Conservation (phyloP, 805 yeast genomes). For the Citeromyces matritensis region DNA sequence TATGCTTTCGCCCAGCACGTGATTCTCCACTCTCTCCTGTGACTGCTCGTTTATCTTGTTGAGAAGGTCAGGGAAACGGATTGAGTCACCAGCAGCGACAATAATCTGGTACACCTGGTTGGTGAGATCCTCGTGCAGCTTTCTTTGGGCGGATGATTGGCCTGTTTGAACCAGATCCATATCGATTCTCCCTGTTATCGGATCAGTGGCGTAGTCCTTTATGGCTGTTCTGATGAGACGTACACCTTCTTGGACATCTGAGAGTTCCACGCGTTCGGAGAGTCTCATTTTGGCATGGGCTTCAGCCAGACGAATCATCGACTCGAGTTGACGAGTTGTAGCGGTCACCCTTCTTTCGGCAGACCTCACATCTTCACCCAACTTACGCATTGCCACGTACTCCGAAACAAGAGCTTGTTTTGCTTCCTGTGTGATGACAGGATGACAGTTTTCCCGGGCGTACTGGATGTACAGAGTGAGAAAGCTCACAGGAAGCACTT, state of each 20-base stretch:
- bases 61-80: slow-evolving; percentile 44
- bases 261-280: slow-evolving; percentile 49
- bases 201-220: slow-evolving; percentile 97
- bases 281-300: slow-evolving; percentile 97
- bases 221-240: slow-evolving; percentile 86
- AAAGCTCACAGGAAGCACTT: slow-evolving; percentile 74
- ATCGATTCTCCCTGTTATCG: slow-evolving; percentile 90
- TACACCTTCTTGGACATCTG: slow-evolving; percentile 88
- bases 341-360: slow-evolving; percentile 92
- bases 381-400: slow-evolving; percentile 85
- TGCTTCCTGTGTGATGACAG: slow-evolving; percentile 69
- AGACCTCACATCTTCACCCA: slow-evolving; percentile 82
- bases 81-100: slow-evolving; percentile 28
- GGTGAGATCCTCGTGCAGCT: slow-evolving; percentile 56
- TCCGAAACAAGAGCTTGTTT: slow-evolving; percentile 73
- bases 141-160: slow-evolving; percentile 75
- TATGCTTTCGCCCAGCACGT: slow-evolving; percentile 55
- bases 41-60: slow-evolving; percentile 52
- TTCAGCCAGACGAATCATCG: slow-evolving; percentile 87
- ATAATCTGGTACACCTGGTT: slow-evolving; percentile 43
- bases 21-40: slow-evolving; percentile 49
- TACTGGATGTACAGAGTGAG: slow-evolving; percentile 83
- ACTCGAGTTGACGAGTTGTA: slow-evolving; percentile 91
- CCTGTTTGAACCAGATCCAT: slow-evolving; percentile 97
- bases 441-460: slow-evolving; percentile 75